Evolutionary conservation across 306 rosid genomes (phyloP), one percentile per base, ranked within the genome.

Genomic region (Lagenaria siceraria): DNA sequence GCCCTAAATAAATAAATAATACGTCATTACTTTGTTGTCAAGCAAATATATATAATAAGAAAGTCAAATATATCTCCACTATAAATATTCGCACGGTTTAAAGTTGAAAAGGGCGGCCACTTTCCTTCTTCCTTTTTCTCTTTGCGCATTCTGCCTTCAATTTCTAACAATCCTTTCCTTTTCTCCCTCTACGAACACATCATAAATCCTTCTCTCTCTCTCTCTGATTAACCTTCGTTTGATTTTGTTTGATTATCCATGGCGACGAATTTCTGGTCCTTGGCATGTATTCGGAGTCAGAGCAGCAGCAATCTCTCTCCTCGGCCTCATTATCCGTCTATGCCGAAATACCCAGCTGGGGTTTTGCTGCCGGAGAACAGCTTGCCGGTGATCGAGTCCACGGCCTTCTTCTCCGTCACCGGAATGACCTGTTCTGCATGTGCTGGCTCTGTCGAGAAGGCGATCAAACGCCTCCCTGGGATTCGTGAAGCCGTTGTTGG

Each of bases 351-450:
- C 42, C 79, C 79, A 3, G 64, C 46, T 21, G 79, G 79, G 19
- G 52, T 76, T 40, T 76, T 40, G 31, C 10, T 8, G 3, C 65
- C 9, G 36, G 79, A 58, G 70, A 40, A 40, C 14, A 15, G 7
- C 6, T 56, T 36, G 0, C 82, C 82, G 55, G 83, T 75, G 0
- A 53, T 85, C 12, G 79, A 76, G 0, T 87, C 86, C 59, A 89
- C 73, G 56, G 97, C 88, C 6, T 74, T 87, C 49, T 87, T 93
- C 82, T 87, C 88, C 10, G 98, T 93, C 62, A 8, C 46, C 22
- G 98, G 98, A 33, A 89, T 93, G 93, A 84, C 82, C 5, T 89
- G 98, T 79, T 79, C 95, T 1, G 98, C 96, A 3, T 91, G 97
- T 66, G 91, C 97, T 0, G 96, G 90, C 7, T 88, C 96, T 6